Conservation (phyloP, 345 rosid genomes). For the Aquilaria yunnanensis region DNA sequence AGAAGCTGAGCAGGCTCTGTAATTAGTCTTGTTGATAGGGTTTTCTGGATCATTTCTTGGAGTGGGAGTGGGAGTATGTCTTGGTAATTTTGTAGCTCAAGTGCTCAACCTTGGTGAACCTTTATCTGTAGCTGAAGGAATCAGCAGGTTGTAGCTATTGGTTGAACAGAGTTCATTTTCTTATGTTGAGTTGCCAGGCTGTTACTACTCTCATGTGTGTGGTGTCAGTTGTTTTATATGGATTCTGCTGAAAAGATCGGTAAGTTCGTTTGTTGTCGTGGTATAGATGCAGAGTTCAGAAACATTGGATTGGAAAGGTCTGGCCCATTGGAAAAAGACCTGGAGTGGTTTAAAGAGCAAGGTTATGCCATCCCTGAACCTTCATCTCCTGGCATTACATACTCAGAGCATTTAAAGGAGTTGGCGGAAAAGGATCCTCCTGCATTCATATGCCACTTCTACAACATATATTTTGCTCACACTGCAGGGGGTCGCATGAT, state of each 20-base stretch:
- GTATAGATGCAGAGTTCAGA: conserved; percentile 75
- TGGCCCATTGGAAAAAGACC: conserved; percentile 55
- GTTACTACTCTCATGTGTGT: background rate
- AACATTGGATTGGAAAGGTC: conserved; percentile 86
- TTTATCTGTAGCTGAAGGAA: too few relatives aligned
- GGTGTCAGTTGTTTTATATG: background rate
- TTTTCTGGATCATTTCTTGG: too few relatives aligned
- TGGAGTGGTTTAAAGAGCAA: conserved; percentile 87
- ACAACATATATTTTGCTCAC: conserved; percentile 89
- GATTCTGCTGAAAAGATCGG: background rate
- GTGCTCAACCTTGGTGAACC: too few relatives aligned
- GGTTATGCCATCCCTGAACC: conserved; percentile 83
- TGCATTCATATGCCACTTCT: conserved; percentile 96
- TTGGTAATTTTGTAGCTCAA: too few relatives aligned
- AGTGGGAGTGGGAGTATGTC: too few relatives aligned
- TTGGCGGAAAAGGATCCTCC: conserved; percentile 85
- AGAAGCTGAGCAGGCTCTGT: too few relatives aligned
- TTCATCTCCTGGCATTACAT: conserved; percentile 63
- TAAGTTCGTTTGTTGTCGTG: conserved; percentile 8
- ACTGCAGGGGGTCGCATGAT: conserved; percentile 98
- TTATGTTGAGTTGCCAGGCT: too few relatives aligned
- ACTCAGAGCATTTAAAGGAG: conserved; percentile 54
- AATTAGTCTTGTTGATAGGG: too few relatives aligned
- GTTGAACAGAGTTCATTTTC: too few relatives aligned
- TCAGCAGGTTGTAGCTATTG: too few relatives aligned